Evolutionary conservation across 2,329 filamentous ascomycete species (phyloP).

Genomic region (Verticillium alfalfae): DNA sequence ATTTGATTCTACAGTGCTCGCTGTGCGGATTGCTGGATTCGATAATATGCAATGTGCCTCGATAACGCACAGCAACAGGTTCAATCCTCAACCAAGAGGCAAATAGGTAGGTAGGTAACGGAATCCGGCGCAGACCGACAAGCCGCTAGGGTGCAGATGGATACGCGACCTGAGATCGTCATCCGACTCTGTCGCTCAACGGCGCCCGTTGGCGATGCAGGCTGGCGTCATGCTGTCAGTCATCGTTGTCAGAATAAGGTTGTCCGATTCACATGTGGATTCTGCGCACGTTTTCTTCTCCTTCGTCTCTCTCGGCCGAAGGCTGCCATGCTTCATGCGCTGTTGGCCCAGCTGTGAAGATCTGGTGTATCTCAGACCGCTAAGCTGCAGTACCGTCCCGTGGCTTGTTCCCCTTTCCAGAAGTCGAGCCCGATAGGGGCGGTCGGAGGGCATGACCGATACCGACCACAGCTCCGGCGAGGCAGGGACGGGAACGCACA

Average conservation of each 20-base stretch:
- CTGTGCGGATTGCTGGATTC: not conserved
- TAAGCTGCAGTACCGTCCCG: not conserved
- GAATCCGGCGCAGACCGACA: not conserved
- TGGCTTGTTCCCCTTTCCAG: constrained; percentile 1
- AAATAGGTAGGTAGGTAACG: not conserved
- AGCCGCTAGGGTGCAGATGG: not conserved
- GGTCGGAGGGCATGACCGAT: not conserved
- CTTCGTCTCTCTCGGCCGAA: not conserved
- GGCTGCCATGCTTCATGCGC: not conserved
- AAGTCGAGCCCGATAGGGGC: not conserved
- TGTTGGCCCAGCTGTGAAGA: not conserved
- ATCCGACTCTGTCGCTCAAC: not conserved
- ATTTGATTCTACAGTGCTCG: not conserved
- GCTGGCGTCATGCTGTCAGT: not conserved
- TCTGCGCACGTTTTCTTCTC: not conserved
- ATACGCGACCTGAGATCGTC: not conserved
- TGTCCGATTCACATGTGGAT: not conserved
- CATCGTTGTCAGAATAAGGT: constrained; percentile 1
- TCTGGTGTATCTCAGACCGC: not conserved
- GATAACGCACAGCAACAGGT: not conserved
- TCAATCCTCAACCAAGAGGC: not conserved
- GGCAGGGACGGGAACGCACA: constrained; percentile 2
- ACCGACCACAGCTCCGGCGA: not conserved
- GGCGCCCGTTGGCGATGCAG: not conserved
- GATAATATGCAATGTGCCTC: not conserved